Conservation (phyloP, 805 yeast genomes). For the Ogataea trehaloabstinens region DNA sequence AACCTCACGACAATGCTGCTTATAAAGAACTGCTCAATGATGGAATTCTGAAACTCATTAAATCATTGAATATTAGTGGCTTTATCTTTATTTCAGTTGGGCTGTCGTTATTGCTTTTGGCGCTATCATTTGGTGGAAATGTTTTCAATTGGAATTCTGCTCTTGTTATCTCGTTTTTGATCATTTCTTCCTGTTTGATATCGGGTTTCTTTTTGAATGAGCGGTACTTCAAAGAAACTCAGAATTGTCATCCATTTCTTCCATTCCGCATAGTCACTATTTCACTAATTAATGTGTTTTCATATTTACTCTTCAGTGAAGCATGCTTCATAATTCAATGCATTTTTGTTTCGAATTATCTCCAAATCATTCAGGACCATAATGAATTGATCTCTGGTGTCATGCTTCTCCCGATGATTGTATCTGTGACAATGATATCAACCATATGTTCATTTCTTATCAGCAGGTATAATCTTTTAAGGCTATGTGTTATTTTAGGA, state of each 20-base stretch:
- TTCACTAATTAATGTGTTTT: slow-evolving; percentile 18
- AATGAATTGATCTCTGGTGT: slow-evolving; percentile 48
- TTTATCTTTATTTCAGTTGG: slow-evolving; percentile 44
- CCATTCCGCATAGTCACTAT: slow-evolving; percentile 39
- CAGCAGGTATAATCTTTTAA: slow-evolving; percentile 37
- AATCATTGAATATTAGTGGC: slow-evolving; percentile 18
- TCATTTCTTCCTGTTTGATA: slow-evolving; percentile 42
- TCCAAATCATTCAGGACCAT: slow-evolving; percentile 45
- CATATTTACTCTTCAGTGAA: slow-evolving; percentile 29
- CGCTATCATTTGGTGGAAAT: slow-evolving; percentile 55
- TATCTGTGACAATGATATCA: slow-evolving; percentile 42
- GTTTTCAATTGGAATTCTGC: slow-evolving; percentile 56
- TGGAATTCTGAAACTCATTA: neutral
- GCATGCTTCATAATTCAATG: slow-evolving; percentile 40
- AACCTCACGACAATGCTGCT: slow-evolving; percentile 2
- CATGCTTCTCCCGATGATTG: slow-evolving; percentile 43
- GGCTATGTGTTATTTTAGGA: slow-evolving; percentile 39
- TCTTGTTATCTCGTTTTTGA: slow-evolving; percentile 47
- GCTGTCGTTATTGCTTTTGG: slow-evolving; percentile 47
- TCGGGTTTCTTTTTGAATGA: slow-evolving; percentile 39
- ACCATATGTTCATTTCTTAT: slow-evolving; percentile 39
- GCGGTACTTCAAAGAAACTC: slow-evolving; percentile 18
- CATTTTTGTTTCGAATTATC: slow-evolving; percentile 43
- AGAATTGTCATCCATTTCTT: slow-evolving; percentile 40
- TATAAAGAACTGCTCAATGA: neutral